Conservation (phyloP, 768 basidiomycete genomes). For the Pulveroboletus sp. region DNA sequence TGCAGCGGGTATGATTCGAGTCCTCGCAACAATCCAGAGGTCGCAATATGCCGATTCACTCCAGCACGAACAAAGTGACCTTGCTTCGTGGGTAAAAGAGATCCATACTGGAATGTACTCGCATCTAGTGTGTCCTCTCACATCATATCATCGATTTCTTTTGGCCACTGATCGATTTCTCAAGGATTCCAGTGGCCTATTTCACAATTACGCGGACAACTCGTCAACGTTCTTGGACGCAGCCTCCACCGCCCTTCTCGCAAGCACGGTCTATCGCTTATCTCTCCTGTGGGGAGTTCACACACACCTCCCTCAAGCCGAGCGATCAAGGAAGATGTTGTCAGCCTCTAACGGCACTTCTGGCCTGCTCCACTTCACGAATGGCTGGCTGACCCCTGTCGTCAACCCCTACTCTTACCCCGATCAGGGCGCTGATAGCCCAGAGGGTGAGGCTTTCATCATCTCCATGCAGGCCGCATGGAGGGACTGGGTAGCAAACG, state of each 20-base stretch:
- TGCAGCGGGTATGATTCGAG: conserved; percentile 81
- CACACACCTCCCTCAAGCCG: conserved; percentile 53
- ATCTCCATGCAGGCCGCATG: conserved; percentile 71
- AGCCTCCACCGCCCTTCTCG: conserved; percentile 69
- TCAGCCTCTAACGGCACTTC: conserved; percentile 18
- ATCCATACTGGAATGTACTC: conserved; percentile 71
- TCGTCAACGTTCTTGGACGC: conserved; percentile 64
- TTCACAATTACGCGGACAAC: conserved; percentile 71
- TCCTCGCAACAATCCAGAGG: conserved; percentile 66
- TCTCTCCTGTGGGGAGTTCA: conserved; percentile 51
- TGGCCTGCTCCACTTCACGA: conserved; percentile 44
- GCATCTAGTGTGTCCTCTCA: conserved; percentile 43
- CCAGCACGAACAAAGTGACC: conserved; percentile 49
- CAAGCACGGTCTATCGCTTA: conserved; percentile 71
- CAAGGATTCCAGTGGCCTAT: conserved; percentile 26
- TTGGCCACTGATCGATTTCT: background rate
- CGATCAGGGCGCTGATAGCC: conserved; percentile 47
- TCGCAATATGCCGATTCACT: conserved; percentile 52
- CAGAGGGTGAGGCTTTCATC: conserved; percentile 80
- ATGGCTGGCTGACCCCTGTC: conserved; percentile 71
- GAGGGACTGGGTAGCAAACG: conserved; percentile 64
- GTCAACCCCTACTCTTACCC: conserved; percentile 64
- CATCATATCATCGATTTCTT: background rate
- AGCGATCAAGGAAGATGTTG: conserved; percentile 44
- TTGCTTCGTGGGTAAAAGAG: conserved; percentile 63